Percentiles rank a stretch among this genome's conserved stretches.
Evolutionary conservation across 768 basidiomycete genomes (phyloP).

Genomic region (Obba rivulosa): DNA sequence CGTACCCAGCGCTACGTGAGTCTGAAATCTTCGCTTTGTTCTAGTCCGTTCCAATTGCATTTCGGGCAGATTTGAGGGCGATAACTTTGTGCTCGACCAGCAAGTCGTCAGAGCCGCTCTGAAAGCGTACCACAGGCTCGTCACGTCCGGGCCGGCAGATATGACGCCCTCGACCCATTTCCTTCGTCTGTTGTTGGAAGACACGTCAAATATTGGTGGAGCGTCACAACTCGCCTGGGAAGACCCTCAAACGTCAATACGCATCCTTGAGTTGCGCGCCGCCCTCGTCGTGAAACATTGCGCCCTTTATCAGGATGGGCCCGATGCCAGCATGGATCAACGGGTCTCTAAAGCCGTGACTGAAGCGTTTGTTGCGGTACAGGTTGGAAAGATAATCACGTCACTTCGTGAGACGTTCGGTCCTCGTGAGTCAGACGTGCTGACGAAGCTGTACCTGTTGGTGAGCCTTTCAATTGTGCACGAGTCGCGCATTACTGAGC

Average conservation of each 20-base stretch:
- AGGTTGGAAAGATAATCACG: slow-evolving; percentile 45
- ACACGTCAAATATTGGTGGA: not conserved
- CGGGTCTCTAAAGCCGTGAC: slow-evolving; percentile 59
- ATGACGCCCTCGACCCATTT: slow-evolving; percentile 46
- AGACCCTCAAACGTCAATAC: slow-evolving; percentile 31
- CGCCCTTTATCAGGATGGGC: slow-evolving; percentile 27
- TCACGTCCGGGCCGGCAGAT: slow-evolving; percentile 20
- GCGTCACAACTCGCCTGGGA: slow-evolving; percentile 30
- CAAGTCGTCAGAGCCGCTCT: slow-evolving; percentile 71
- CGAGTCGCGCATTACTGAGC: not conserved
- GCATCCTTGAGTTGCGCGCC: slow-evolving; percentile 61
- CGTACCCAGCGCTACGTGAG: slow-evolving; percentile 59
- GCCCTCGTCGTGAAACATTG: slow-evolving; percentile 48
- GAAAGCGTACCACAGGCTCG: slow-evolving; percentile 45
- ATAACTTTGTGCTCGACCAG: slow-evolving; percentile 71
- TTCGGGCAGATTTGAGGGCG: slow-evolving; percentile 66
- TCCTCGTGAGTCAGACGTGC: slow-evolving; percentile 12
- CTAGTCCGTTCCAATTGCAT: not conserved
- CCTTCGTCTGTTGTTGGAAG: slow-evolving; percentile 42
- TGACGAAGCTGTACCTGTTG: slow-evolving; percentile 36
- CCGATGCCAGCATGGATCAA: slow-evolving; percentile 52
- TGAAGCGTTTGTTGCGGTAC: slow-evolving; percentile 61
- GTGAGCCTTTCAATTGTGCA: slow-evolving; percentile 26
- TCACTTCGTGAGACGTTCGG: slow-evolving; percentile 19
- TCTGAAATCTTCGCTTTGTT: slow-evolving; percentile 5